Base-by-base conservation (phyloP, 306 rosid species). In the Rosa persica region DNA sequence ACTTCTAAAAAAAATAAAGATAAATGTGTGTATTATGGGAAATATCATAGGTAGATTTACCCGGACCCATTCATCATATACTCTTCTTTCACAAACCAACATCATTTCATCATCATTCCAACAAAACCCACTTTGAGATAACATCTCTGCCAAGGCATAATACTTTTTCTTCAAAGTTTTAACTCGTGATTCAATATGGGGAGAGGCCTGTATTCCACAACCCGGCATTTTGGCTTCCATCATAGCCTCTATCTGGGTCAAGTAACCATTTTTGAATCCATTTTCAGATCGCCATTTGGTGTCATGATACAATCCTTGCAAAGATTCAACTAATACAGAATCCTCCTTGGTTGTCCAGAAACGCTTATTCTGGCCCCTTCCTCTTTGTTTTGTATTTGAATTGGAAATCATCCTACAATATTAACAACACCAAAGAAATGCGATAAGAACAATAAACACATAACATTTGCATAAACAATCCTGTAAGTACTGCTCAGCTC, bases 111-210 rank as follows among this genome's bases (percentile, higher is more conserved):
- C 20, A 4, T 64, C 60, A 62, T 76, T 48, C 79, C 79, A 61
- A 34, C 79, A 30, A 62, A 75, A 75, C n/a, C 71, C 34, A 0
- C 12, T 62, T 44, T 75, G 70, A 60, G 46, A 27, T 61, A 75
- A 75, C 44, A 61, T 46, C 70, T 75, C 71, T 11, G 42, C 48
- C 64, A 58, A 62, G 46, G 79, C 60, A 61, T 10, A 30, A 46
- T 75, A 75, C 46, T 75, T 62, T 44, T 64, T 60, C 79, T 75
- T 75, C 79, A 75, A 75, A 8, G 79, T 75, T 27, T 44, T 75
- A 30, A 75, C n/a, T 61, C 60, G 79, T 25, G 71, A 75, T 64
- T 75, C 79, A 12, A 60, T 75, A 43, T 75, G 60, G 15, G 79
- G 79, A 19, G 71, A 75, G 8, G 46, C 79, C 39, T 44, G 70